Percentiles rank a stretch among this genome's conserved stretches.
Evolutionary conservation across 1,139 yeast species (phyloP).

Genomic region (Candida frijolesensis): DNA sequence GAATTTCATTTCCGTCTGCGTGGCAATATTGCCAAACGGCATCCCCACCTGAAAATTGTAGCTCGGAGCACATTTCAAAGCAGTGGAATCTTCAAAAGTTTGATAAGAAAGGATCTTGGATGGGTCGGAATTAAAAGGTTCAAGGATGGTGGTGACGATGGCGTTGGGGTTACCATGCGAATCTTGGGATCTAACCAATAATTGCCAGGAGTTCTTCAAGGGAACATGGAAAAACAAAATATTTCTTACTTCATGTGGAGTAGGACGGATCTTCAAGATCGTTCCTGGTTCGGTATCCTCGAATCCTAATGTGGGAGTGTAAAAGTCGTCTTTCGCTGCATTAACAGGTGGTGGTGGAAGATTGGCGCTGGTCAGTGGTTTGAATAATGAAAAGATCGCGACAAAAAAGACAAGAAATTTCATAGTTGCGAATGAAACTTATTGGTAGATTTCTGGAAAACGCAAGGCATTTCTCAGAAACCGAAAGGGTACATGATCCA

Average conservation of each 20-base stretch:
- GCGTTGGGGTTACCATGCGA: constrained; percentile 31
- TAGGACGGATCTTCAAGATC: constrained; percentile 26
- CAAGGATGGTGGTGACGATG: constrained; percentile 33
- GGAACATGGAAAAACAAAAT: constrained; percentile 14
- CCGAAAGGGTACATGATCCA: too few species aligned
- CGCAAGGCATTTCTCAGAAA: too few species aligned
- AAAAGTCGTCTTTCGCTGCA: constrained; percentile 27
- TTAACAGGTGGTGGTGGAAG: background rate
- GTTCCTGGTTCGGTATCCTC: constrained; percentile 27
- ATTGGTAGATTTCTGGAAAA: too few species aligned
- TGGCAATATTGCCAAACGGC: constrained; percentile 12
- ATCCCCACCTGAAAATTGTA: constrained; percentile 19
- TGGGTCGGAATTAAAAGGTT: constrained; percentile 30
- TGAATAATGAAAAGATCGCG: background rate
- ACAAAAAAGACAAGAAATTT: background rate
- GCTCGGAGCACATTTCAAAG: constrained; percentile 18
- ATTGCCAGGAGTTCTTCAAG: constrained; percentile 30
- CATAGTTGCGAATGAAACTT: background rate
- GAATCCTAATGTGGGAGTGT: constrained; percentile 26
- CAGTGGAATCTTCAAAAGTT: constrained; percentile 18
- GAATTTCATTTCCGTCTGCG: constrained; percentile 24
- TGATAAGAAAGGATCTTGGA: constrained; percentile 24
- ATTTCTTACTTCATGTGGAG: constrained; percentile 23
- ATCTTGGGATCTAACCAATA: constrained; percentile 35
- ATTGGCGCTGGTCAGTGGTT: background rate